A percentile compares a stretch with the other conserved stretches of the same genome.
phyloP scores from a whole-genome alignment of 208 protist genomes.

The Leishmania martiniquensis region DNA sequence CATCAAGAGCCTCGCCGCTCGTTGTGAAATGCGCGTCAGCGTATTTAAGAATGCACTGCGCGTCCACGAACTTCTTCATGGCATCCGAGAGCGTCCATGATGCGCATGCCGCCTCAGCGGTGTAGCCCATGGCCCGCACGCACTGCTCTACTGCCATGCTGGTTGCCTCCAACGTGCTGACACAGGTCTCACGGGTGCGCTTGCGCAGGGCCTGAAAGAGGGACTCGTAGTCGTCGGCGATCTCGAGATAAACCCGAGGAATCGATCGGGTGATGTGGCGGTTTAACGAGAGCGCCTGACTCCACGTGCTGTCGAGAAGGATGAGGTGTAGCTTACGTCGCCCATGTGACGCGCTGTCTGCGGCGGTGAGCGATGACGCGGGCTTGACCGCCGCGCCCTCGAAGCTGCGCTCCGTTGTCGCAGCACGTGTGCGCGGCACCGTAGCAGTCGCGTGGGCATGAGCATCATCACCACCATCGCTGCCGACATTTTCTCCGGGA shows the following conservation, averaged over 20 bases:
- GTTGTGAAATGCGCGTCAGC: slow-evolving; percentile 49
- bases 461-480: neutral
- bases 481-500: neutral
- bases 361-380: neutral
- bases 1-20: slow-evolving; percentile 29
- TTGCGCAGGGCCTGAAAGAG: slow-evolving; percentile 77
- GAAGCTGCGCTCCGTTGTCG: neutral
- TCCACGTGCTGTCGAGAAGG: slow-evolving; percentile 83
- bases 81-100: slow-evolving; percentile 32
- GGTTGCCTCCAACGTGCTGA: slow-evolving; percentile 84
- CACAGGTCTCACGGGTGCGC: slow-evolving; percentile 66
- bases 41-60: slow-evolving; percentile 75
- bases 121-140: slow-evolving; percentile 37
- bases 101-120: slow-evolving; percentile 9
- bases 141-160: slow-evolving; percentile 82
- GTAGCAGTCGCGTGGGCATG: neutral
- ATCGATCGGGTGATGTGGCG: slow-evolving; percentile 60
- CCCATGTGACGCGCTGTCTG: neutral
- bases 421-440: neutral
- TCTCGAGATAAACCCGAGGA: slow-evolving; percentile 59
- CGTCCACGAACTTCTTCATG: slow-evolving; percentile 83
- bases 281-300: slow-evolving; percentile 78
- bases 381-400: neutral
- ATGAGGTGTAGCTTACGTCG: slow-evolving; percentile 55
- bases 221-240: slow-evolving; percentile 55